These are phyloP conservation scores for Ophiostoma sp. DNA, from an alignment of 2,329 filamentous ascomycete genomes.

Conservation along the genomic window DNA sequence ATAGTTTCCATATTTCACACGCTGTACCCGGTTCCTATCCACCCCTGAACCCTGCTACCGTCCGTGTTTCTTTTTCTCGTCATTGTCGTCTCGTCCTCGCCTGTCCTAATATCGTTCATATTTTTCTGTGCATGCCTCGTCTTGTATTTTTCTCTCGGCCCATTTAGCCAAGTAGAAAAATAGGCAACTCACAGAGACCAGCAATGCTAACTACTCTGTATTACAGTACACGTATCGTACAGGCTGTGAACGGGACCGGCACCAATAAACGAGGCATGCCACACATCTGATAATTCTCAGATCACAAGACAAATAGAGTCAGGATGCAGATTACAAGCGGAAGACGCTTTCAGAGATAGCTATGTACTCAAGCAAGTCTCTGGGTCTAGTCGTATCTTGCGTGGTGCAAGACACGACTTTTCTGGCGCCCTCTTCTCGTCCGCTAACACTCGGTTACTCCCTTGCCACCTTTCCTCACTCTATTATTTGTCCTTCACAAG, in stretches of 20 bases:
- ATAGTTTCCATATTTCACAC: background rate
- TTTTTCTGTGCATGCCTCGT: background rate
- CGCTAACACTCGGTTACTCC: background rate
- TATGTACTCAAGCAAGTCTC: background rate
- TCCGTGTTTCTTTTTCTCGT: constrained; percentile 19
- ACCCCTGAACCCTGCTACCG: constrained; percentile 22
- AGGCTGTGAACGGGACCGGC: background rate
- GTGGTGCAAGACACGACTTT: background rate
- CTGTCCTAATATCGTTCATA: constrained; percentile 1
- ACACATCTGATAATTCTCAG: background rate
- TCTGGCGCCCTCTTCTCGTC: background rate
- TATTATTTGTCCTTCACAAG: background rate
- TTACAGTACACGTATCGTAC: background rate
- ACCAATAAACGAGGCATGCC: background rate
- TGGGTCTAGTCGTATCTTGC: background rate
- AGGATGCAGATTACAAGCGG: background rate
- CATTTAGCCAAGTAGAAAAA: background rate
- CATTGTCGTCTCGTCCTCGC: constrained; percentile 8
- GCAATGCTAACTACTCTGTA: background rate
- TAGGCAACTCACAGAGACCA: background rate
- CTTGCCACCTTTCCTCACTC: background rate
- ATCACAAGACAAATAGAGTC: background rate
- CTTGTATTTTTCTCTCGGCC: background rate
- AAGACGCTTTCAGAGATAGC: background rate
- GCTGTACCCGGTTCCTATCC: constrained; percentile 8